Base-by-base conservation (phyloP, 108 stramenopile genomes). In the Nitzschia sp. region DNA sequence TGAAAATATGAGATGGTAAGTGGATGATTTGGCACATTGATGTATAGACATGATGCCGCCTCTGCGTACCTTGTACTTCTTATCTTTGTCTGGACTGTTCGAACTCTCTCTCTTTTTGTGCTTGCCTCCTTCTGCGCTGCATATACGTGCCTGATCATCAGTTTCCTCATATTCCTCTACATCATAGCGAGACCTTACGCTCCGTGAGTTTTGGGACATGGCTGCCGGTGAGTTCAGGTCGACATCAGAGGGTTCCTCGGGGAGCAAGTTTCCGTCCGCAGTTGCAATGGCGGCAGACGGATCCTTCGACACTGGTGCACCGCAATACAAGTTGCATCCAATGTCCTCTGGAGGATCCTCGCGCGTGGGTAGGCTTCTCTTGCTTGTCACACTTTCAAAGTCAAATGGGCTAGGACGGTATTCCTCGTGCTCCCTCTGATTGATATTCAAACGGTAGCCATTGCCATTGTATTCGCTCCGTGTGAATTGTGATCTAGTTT, bases 281-380 rank as follows among this genome's bases (percentile, higher is more conserved):
- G 60, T 62, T 31, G 61, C 29, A 19, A 45, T 53, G n/a, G 34
- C 55, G 16, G 68, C 75, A 32, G 60, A 53, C 11, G 75, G 75
- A 62, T 76, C 75, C 28, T 57, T 66, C 8, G 67, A 53, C 11
- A 41, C 9, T 22, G 46, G 53, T 1, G 23, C 32, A 23, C 66
- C 26, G 19, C 47, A 22, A 25, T 56, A 34, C 53, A 68, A 22
- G 54, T 53, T 34, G 66, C 38, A 25, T 56, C 65, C 29, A 54
- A 45, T 50, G 0, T 52, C 75, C 45, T 76, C 75, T 34, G 75
- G 75, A 35, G 75, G 75, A 62, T 76, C 75, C 45, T 63, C 38
- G 3, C 75, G 75, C 27, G 27, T 26, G 31, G 28, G 60, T 4
- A 50, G 4, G 48, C 48, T 21, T 19, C 53, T 21, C 36, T 32